These are phyloP conservation scores for Papiliotrema terrestris DNA, from an alignment of 1,284 basidiomycete genomes.

Conservation along the genomic window DNA sequence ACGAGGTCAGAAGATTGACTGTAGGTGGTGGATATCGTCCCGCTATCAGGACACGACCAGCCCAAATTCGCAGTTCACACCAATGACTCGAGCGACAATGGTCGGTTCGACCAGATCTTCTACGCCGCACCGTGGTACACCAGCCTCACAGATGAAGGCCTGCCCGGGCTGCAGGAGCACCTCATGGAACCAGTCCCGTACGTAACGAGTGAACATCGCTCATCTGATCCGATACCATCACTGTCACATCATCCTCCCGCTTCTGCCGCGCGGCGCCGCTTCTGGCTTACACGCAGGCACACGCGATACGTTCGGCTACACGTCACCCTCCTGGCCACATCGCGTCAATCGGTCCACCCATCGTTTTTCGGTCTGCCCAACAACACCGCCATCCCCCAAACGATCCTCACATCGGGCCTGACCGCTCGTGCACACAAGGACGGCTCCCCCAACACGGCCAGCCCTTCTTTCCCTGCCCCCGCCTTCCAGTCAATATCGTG, in stretches of 20 bases:
- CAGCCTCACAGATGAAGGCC: constrained; percentile 13
- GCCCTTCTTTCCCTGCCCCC: constrained; percentile 52
- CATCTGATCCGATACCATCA: too few species aligned
- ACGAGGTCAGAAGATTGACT: neutral
- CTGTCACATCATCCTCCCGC: too few species aligned
- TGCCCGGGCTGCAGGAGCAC: constrained; percentile 9
- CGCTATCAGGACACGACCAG: constrained; percentile 7
- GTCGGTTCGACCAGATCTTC: constrained; percentile 42
- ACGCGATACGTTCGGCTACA: constrained; percentile 79
- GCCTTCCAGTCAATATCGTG: constrained; percentile 87
- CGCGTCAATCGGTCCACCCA: constrained; percentile 59
- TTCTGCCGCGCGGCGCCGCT: too few species aligned
- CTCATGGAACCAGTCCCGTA: constrained; percentile 17
- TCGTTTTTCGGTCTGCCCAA: constrained; percentile 65
- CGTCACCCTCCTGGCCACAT: constrained; percentile 86
- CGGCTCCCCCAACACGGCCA: constrained; percentile 18
- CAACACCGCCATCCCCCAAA: constrained; percentile 57
- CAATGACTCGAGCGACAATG: constrained; percentile 8
- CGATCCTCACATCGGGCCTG: constrained; percentile 61
- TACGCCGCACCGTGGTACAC: constrained; percentile 44
- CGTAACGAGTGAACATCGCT: too few species aligned
- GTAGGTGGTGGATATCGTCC: constrained; percentile 30
- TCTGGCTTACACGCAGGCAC: constrained; percentile 9
- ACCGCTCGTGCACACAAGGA: neutral
- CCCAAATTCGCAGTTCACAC: constrained; percentile 20